Percentiles rank a stretch among this genome's conserved stretches.
These are phyloP conservation scores for Zarea fungicola DNA, from an alignment of 2,329 filamentous ascomycete species.

Conservation along the genomic window DNA sequence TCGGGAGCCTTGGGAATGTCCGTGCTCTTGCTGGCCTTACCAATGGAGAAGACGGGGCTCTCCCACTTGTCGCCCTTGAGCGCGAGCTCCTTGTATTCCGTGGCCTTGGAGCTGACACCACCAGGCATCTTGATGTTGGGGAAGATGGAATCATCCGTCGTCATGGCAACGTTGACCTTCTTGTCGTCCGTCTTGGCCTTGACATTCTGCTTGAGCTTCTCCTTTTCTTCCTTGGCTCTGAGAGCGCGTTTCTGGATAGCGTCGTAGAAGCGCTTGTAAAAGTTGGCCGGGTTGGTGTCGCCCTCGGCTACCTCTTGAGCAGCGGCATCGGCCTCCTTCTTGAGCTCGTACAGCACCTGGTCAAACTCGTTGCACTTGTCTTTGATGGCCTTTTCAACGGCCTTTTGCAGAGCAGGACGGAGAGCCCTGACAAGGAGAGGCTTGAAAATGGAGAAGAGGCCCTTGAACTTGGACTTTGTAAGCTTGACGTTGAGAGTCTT, in stretches of 20 bases:
- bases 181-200: constrained; percentile 41
- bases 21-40: constrained; percentile 65
- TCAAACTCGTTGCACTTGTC: constrained; percentile 76
- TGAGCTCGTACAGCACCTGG: constrained; percentile 65
- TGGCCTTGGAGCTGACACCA: constrained; percentile 88
- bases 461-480: constrained; percentile 91
- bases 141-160: constrained; percentile 81
- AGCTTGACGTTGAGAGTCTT: constrained; percentile 82
- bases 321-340: constrained; percentile 75
- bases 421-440: constrained; percentile 79
- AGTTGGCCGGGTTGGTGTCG: constrained; percentile 69
- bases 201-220: constrained; percentile 38
- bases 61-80: constrained; percentile 90
- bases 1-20: constrained; percentile 61
- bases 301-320: constrained; percentile 51
- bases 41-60: constrained; percentile 87
- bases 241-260: constrained; percentile 69
- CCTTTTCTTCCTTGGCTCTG: constrained; percentile 75
- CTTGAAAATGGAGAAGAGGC: constrained; percentile 82
- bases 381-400: constrained; percentile 82
- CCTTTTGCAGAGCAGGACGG: constrained; percentile 79
- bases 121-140: constrained; percentile 73
- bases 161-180: constrained; percentile 51
- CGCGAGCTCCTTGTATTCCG: constrained; percentile 85
- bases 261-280: constrained; percentile 78